These are phyloP conservation scores for Trametes polyzona DNA, from an alignment of 1,284 basidiomycete species.

Conservation along the genomic window DNA sequence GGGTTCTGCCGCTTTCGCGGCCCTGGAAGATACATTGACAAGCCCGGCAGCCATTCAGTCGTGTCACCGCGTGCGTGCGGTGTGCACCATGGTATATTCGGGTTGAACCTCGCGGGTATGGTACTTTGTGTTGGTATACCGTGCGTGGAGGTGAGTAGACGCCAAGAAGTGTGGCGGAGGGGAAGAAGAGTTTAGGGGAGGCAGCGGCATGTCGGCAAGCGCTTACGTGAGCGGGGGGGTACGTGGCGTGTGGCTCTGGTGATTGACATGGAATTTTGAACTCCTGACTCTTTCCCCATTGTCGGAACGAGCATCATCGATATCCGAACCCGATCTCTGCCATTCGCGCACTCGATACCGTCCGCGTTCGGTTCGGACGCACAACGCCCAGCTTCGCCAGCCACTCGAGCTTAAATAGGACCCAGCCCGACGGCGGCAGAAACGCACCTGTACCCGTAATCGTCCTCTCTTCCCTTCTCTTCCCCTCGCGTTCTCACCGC, in stretches of 20 bases:
- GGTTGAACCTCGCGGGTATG: too few species aligned
- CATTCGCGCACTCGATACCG: slow-evolving; percentile 18
- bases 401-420: not conserved
- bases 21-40: too few species aligned
- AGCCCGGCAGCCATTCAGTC: not conserved
- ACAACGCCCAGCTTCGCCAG: slow-evolving; percentile 12
- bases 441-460: too few species aligned
- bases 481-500: slow-evolving; percentile 5
- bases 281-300: slow-evolving; percentile 17
- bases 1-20: not conserved
- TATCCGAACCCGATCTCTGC: slow-evolving; percentile 18
- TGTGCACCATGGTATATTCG: too few species aligned
- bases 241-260: slow-evolving; percentile 13
- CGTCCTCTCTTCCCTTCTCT: slow-evolving; percentile 1
- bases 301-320: slow-evolving; percentile 26
- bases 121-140: not conserved
- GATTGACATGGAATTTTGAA: slow-evolving; percentile 9
- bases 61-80: not conserved
- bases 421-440: too few species aligned
- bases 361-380: slow-evolving; percentile 20
- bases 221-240: slow-evolving; percentile 19
- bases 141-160: not conserved
- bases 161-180: not conserved
- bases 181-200: slow-evolving; percentile 5
- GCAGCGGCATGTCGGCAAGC: slow-evolving; percentile 6